phyloP scores from a whole-genome alignment of 31 red algal species.

The Porphyra umbilicalis region DNA sequence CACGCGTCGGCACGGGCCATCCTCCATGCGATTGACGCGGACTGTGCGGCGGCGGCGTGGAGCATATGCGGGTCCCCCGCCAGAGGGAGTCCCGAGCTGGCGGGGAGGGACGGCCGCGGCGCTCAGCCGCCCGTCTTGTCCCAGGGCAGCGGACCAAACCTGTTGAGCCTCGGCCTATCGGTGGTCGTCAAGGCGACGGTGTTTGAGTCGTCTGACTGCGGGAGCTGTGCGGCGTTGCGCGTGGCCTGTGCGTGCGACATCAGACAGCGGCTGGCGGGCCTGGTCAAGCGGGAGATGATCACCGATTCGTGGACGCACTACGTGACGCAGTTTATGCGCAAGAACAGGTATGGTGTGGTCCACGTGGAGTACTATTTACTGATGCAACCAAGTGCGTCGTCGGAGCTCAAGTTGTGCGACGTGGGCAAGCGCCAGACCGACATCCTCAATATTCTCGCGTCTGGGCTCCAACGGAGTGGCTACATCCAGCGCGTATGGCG shows the following conservation, averaged over 20 bases:
- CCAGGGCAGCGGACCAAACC: background rate
- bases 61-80: background rate
- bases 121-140: background rate
- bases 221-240: constrained; percentile 28
- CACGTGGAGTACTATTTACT: background rate
- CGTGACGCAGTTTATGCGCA: constrained; percentile 25
- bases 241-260: constrained; percentile 35
- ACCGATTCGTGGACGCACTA: constrained; percentile 54
- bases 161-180: background rate
- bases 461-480: background rate
- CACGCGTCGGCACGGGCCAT: constrained; percentile 20
- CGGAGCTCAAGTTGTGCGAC: background rate
- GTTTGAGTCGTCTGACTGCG: constrained; percentile 49
- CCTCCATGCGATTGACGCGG: background rate
- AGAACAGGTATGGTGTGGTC: constrained; percentile 1
- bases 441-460: background rate
- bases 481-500: background rate
- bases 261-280: constrained; percentile 1
- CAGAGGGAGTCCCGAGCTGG: background rate
- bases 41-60: background rate
- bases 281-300: background rate
- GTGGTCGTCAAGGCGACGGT: constrained; percentile 33
- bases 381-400: background rate
- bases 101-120: background rate
- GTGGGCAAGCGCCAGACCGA: background rate